Conservation (phyloP, 2,329 filamentous ascomycete species). For the Fusarium sp. region DNA sequence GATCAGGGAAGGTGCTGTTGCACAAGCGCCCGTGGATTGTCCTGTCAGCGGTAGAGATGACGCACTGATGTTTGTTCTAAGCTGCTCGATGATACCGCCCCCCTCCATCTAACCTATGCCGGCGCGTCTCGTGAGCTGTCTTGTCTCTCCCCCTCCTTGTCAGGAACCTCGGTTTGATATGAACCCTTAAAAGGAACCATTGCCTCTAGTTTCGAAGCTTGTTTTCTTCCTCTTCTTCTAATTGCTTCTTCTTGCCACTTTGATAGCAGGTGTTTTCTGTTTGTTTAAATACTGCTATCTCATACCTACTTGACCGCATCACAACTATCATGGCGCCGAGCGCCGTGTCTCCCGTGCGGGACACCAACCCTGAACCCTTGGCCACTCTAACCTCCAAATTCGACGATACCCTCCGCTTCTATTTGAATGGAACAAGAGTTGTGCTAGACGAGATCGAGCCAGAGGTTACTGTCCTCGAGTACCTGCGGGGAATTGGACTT, state of each 20-base stretch:
- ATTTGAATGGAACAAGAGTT: slow-evolving; percentile 92
- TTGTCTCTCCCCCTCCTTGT: not conserved
- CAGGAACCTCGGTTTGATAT: slow-evolving; percentile 36
- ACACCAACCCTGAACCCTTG: slow-evolving; percentile 47
- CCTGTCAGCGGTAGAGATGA: slow-evolving; percentile 25
- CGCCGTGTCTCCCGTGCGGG: slow-evolving; percentile 62
- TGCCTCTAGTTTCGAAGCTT: slow-evolving; percentile 4
- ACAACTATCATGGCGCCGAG: slow-evolving; percentile 62
- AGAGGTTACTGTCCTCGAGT: slow-evolving; percentile 91
- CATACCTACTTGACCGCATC: not conserved
- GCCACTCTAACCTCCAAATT: slow-evolving; percentile 75
- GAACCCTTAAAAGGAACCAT: slow-evolving; percentile 20
- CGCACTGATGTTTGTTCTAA: too few species aligned
- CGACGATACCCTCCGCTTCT: slow-evolving; percentile 91
- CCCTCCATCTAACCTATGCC: slow-evolving; percentile 31
- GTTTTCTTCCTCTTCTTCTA: not conserved
- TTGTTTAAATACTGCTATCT: not conserved
- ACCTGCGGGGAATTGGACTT: slow-evolving; percentile 89
- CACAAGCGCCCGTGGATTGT: slow-evolving; percentile 5
- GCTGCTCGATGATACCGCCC: slow-evolving; percentile 15
- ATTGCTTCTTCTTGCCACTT: not conserved
- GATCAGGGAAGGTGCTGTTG: slow-evolving; percentile 31
- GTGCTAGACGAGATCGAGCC: slow-evolving; percentile 88
- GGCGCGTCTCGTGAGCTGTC: slow-evolving; percentile 30
- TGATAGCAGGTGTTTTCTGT: not conserved